Base-by-base conservation (phyloP, 2,329 filamentous ascomycete species). In the Thielaviopsis cerberus region DNA sequence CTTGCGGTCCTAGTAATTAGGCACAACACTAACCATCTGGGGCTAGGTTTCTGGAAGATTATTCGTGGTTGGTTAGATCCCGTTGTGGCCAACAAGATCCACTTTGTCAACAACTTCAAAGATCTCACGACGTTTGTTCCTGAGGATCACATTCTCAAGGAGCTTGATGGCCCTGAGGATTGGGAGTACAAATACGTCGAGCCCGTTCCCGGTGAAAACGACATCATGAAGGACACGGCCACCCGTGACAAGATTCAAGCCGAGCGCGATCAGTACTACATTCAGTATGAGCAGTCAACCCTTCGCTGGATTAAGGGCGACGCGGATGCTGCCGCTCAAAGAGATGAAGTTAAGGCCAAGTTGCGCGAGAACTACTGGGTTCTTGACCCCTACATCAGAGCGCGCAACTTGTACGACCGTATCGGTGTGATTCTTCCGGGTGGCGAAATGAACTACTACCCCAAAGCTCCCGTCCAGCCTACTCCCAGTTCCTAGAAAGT, bases 41-140 rank as follows among this genome's bases (percentile, higher is more conserved):
- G 17, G 1, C 48, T n/a, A 86, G 86, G 87, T n/a, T 87, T 97
- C 63, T 97, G 91, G 92, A 89, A 82, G 68, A 87, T 98, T 63
- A 94, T 98, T 67, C 83, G 82, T 63, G 89, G 90, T 64, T 98
- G 92, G 92, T 80, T 98, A 41, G 92, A 98, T 68, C 92, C 92
- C 1, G 91, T 98, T 3, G 91, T 98, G 26, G 92, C 92, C 24
- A 78, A 80, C 67, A 98, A 98, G 71, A 85, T 98, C 22, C 83
- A 96, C 69, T 97, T 97, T 69, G 92, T 87, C 59, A 92, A 88
- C 66, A 88, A 81, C 63, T 73, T 82, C 58, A 78, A 85, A 57
- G 91, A 96, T 57, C 74, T 98, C 57, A 80, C 86, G 62, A 74
- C 82, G 58, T 96, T 85, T 67, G 85, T 98, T 59, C 76, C 81